Conservation (phyloP, 1,284 basidiomycete genomes). For the Irpex rosettiformis region DNA sequence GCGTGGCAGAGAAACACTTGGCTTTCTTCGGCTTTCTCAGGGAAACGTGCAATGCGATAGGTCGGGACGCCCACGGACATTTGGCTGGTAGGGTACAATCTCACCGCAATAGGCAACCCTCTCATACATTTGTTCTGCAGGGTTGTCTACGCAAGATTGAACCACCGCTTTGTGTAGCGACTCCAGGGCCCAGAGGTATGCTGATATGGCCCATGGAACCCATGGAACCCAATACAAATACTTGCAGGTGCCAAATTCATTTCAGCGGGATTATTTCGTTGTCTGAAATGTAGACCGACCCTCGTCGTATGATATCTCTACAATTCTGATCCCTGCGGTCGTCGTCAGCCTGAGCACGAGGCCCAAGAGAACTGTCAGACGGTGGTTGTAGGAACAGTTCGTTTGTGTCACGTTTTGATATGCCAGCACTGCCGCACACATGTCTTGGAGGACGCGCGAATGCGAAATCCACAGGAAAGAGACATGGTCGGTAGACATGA, state of each 20-base stretch:
- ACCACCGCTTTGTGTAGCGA: neutral
- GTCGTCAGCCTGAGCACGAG: constrained; percentile 1
- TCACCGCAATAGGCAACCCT: neutral
- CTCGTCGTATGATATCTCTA: neutral
- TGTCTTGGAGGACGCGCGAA: neutral
- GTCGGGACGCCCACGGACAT: neutral
- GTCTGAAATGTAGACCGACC: neutral
- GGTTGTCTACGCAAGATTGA: neutral
- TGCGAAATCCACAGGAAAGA: neutral
- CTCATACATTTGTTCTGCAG: neutral
- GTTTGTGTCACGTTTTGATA: constrained; percentile 1
- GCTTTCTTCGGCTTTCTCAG: too few species aligned
- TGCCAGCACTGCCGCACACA: neutral
- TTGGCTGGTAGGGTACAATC: neutral
- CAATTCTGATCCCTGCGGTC: neutral
- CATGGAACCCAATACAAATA: neutral
- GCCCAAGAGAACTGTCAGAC: neutral
- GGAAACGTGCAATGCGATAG: neutral
- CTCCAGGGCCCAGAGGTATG: neutral
- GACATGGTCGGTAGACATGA: neutral
- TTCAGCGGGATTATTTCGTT: neutral
- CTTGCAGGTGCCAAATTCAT: neutral
- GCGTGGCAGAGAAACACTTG: neutral
- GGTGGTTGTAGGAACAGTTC: neutral
- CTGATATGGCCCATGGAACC: neutral